Base-by-base conservation (phyloP, 176 grass and related monocot genomes). In the Dendrocalamus sinicus region DNA sequence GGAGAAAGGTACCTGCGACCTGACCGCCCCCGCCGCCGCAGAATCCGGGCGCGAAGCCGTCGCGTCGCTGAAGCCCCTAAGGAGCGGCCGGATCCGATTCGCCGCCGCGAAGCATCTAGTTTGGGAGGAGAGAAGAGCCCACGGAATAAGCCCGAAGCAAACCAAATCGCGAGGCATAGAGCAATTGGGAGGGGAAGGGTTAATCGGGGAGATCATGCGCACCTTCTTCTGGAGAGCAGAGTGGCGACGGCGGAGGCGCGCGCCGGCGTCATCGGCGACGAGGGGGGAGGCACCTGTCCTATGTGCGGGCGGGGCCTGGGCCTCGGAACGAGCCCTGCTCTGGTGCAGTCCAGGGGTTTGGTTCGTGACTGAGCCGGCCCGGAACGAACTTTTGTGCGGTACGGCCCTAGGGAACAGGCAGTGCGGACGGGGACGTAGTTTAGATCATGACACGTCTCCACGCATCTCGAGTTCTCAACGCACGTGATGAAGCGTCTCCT, bases 181-280 rank as follows among this genome's bases (percentile, higher is more conserved):
- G 8, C 1, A 15, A n/a, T 12, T 43, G 0, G 46, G 16, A 35
- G 39, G 54, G 6, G 3, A 1, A 26, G 24, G 26, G 6, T 19
- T 12, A 44, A 47, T 14, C 35, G 24, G 17, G 20, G 57, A 44
- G 40, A 45, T 6, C 46, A 23, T 1, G n/a, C 44, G 4, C 62
- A 87, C 89, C 85, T 91, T 37, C 69, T 30, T n/a, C 81, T 84
- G 43, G 69, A 73, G 9, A 88, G 85, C 52, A 91, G 78, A n/a
- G 68, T 10, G 41, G 51, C 45, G 75, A 67, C 39, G 22, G 80
- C 43, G 81, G 76, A 37, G 89, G 89, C 44, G 41, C 80, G 80
- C 37, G 55, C 67, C 50, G 40, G 86, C 74, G 24, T 10, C 81
- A 55, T 58, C 80, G 50, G 74, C 57, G 73, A 55, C 20, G 79